A percentile compares a stretch with the other conserved stretches of the same genome.
phyloP scores from a whole-genome alignment of 352 stramenopile genomes.

The Pythium apleroticum region DNA sequence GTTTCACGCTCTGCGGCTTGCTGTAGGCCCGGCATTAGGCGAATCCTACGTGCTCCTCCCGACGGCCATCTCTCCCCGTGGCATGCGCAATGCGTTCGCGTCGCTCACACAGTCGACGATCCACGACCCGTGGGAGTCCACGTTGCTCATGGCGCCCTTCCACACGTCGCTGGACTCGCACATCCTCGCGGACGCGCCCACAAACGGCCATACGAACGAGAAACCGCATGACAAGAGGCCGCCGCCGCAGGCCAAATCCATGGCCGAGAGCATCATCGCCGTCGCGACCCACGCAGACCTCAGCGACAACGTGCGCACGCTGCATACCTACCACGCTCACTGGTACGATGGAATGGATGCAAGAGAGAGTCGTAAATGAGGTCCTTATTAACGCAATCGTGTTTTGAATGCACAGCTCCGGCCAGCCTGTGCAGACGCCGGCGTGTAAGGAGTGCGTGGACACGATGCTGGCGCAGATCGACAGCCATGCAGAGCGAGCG shows the following conservation, averaged over 20 bases:
- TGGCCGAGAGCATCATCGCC: conserved; percentile 63
- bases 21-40: conserved; percentile 36
- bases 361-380: not conserved
- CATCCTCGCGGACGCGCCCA: not conserved
- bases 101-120: conserved; percentile 30
- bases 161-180: conserved; percentile 15
- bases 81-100: conserved; percentile 28
- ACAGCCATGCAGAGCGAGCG: conserved; percentile 69
- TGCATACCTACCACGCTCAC: conserved; percentile 70
- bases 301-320: conserved; percentile 66
- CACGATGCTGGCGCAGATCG: conserved; percentile 69
- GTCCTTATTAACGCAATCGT: not conserved
- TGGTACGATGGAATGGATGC: conserved; percentile 38
- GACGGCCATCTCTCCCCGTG: conserved; percentile 54
- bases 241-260: conserved; percentile 17
- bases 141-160: conserved; percentile 15
- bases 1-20: not conserved
- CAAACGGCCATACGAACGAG: conserved; percentile 15
- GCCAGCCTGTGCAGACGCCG: conserved; percentile 57
- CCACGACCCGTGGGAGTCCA: conserved; percentile 31
- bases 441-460: conserved; percentile 79
- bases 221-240: conserved; percentile 30
- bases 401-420: conserved; percentile 35
- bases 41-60: conserved; percentile 80
- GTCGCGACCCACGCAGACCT: conserved; percentile 70